A percentile compares a stretch with the other conserved stretches of the same genome.
Evolutionary conservation across 2,329 filamentous ascomycete genomes (phyloP).

Genomic region (Cercospora sp.): DNA sequence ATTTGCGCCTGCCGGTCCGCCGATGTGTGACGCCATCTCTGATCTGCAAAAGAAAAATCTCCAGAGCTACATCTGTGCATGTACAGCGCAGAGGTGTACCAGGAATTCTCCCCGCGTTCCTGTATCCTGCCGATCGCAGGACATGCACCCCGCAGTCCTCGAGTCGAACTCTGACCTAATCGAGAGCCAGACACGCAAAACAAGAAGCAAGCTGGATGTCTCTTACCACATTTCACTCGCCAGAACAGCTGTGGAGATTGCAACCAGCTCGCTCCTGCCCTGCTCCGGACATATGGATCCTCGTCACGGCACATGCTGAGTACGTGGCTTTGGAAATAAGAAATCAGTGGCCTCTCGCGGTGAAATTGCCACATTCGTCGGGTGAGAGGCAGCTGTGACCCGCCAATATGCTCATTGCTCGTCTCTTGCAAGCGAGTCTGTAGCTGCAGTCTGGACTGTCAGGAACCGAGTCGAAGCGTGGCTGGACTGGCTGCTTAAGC

Average conservation of each 20-base stretch:
- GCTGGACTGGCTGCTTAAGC: neutral
- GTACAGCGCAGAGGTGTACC: neutral
- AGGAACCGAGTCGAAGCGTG: neutral
- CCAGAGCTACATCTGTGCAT: neutral
- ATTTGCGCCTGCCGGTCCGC: neutral
- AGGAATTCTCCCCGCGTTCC: neutral
- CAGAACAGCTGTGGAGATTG: neutral
- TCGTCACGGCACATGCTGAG: neutral
- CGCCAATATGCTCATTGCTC: neutral
- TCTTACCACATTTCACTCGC: neutral
- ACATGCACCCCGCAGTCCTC: neutral
- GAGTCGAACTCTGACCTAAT: neutral
- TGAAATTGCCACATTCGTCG: neutral
- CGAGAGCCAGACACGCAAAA: neutral
- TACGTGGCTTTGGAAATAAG: neutral
- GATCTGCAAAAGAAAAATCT: neutral
- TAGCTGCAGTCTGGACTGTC: neutral
- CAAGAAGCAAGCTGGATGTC: slow-evolving; percentile 7
- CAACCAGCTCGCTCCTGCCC: neutral
- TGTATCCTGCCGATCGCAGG: neutral
- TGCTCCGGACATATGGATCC: neutral
- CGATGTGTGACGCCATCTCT: neutral
- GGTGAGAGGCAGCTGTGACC: neutral
- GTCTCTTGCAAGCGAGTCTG: neutral
- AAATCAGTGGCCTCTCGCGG: neutral